These are phyloP conservation scores for Scedosporium dehoogii DNA, from an alignment of 2,329 filamentous ascomycete species.

Conservation along the genomic window DNA sequence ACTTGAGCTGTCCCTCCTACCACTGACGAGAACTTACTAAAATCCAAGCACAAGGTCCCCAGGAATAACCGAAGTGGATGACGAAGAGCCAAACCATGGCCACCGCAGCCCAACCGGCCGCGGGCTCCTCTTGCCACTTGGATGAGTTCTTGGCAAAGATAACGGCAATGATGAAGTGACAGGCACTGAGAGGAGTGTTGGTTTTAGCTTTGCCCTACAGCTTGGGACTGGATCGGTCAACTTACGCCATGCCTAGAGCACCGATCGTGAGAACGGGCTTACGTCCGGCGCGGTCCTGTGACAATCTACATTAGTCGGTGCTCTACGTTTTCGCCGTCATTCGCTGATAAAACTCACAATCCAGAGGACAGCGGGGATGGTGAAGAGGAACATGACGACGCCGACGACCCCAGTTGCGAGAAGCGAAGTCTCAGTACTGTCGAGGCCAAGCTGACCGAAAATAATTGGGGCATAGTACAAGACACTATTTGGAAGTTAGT, in stretches of 20 bases:
- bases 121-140: slow-evolving; percentile 44
- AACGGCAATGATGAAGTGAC: slow-evolving; percentile 61
- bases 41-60: slow-evolving; percentile 68
- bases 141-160: slow-evolving; percentile 56
- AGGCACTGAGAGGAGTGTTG: slow-evolving; percentile 21
- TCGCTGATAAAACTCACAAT: slow-evolving; percentile 22
- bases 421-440: slow-evolving; percentile 38
- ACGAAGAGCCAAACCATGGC: slow-evolving; percentile 67
- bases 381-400: slow-evolving; percentile 59
- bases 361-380: slow-evolving; percentile 56
- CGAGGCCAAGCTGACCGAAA: slow-evolving; percentile 56
- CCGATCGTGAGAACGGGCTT: slow-evolving; percentile 54
- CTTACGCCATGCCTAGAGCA: slow-evolving; percentile 54
- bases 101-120: slow-evolving; percentile 60
- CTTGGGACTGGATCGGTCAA: not conserved
- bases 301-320: not conserved
- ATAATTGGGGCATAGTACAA: slow-evolving; percentile 64
- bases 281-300: slow-evolving; percentile 46
- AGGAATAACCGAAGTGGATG: slow-evolving; percentile 64
- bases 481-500: slow-evolving; percentile 33
- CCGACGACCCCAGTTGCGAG: slow-evolving; percentile 64
- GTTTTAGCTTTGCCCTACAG: slow-evolving; percentile 8
- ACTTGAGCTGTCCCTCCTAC: not conserved
- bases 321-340: not conserved
- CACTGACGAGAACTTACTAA: slow-evolving; percentile 32